Evolutionary conservation across 331 rosid genomes (phyloP).

Genomic region (Prunus yedoensis): DNA sequence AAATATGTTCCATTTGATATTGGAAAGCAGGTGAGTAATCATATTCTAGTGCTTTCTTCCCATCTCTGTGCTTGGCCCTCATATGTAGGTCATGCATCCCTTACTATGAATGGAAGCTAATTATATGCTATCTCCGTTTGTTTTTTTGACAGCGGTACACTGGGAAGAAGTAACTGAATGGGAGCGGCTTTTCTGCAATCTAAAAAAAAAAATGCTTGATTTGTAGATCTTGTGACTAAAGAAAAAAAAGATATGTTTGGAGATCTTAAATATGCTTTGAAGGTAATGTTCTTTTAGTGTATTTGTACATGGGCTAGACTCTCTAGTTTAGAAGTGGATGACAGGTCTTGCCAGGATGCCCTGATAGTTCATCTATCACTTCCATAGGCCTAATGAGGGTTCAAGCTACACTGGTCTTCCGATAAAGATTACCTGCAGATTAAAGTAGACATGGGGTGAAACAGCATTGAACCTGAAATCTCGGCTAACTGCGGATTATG

Average conservation of each 20-base stretch:
- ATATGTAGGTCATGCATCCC: not conserved
- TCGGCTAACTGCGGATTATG: not conserved
- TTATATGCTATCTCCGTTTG: not conserved
- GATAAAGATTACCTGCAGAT: not conserved
- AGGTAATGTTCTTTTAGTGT: not conserved
- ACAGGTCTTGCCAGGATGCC: not conserved
- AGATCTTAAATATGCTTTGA: not conserved
- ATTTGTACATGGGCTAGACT: slow-evolving; percentile 15
- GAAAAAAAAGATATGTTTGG: not conserved
- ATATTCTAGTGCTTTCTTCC: not conserved
- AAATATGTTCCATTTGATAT: slow-evolving; percentile 61
- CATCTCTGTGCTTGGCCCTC: not conserved
- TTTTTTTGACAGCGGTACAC: slow-evolving; percentile 16
- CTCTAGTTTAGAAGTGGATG: slow-evolving; percentile 20
- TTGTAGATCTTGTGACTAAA: not conserved
- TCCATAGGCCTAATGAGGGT: not conserved
- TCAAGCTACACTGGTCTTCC: not conserved
- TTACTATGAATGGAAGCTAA: not conserved
- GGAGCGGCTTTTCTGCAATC: slow-evolving; percentile 1
- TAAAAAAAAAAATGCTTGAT: not conserved
- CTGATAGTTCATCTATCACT: not conserved
- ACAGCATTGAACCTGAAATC: not conserved
- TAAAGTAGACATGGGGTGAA: not conserved
- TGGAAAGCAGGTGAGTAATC: slow-evolving; percentile 55
- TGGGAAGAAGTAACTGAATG: slow-evolving; percentile 12